Evolutionary conservation across 2,329 filamentous ascomycete genomes (phyloP).

Genomic region (Aspergillus sp.): DNA sequence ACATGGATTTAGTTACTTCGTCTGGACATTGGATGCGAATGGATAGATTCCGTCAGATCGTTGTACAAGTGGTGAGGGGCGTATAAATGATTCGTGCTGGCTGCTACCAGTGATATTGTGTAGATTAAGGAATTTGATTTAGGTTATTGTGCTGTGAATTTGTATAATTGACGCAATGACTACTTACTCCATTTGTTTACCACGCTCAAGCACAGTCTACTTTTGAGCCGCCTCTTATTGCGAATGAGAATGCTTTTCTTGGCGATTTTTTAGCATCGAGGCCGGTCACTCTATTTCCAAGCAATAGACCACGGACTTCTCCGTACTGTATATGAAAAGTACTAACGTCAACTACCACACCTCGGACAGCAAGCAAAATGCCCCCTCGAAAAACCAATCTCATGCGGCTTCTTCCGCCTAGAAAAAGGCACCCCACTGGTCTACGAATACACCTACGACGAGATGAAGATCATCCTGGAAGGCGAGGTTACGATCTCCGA

Average conservation of each 20-base stretch:
- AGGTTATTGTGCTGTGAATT: neutral
- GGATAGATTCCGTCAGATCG: neutral
- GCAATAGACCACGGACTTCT: neutral
- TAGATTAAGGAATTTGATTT: no score
- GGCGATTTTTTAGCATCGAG: slow-evolving; percentile 56
- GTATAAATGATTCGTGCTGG: neutral
- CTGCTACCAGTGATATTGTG: neutral
- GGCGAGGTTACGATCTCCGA: slow-evolving; percentile 60
- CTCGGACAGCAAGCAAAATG: slow-evolving; percentile 44
- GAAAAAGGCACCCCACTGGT: slow-evolving; percentile 61
- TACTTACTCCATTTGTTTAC: slow-evolving; percentile 42
- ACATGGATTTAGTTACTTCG: neutral
- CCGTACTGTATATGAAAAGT: neutral
- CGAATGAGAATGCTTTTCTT: slow-evolving; percentile 61
- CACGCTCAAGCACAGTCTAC: slow-evolving; percentile 52
- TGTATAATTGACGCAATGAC: slow-evolving; percentile 23
- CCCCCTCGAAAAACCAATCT: slow-evolving; percentile 55
- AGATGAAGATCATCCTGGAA: slow-evolving; percentile 68
- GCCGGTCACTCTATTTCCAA: slow-evolving; percentile 22
- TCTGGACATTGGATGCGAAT: neutral
- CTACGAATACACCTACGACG: slow-evolving; percentile 64
- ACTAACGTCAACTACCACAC: neutral
- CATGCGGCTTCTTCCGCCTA: slow-evolving; percentile 59
- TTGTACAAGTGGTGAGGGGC: neutral
- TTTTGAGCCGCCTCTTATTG: slow-evolving; percentile 59